These are phyloP conservation scores for Thinopyrum elongatum DNA, from an alignment of 176 grass and related monocot genomes.

Conservation along the genomic window DNA sequence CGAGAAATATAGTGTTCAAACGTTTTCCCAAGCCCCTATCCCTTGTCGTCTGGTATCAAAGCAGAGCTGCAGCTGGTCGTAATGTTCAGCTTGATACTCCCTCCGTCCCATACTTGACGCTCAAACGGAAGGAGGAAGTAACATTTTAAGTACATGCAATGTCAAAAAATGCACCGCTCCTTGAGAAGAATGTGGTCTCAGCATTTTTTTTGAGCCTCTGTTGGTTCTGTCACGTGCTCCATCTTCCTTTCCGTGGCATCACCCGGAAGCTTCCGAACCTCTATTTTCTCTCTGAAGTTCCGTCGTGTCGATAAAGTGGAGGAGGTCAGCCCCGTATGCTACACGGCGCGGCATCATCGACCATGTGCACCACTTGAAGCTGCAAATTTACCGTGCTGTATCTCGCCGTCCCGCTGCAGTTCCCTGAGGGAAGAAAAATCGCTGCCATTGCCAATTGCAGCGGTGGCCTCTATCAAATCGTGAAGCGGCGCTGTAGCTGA, in stretches of 20 bases:
- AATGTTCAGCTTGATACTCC: neutral
- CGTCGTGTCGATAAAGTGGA: neutral
- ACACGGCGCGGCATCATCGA: neutral
- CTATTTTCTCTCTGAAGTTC: neutral
- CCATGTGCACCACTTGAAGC: neutral
- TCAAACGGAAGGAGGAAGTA: too few relatives aligned
- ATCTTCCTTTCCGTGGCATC: neutral
- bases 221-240: too few relatives aligned
- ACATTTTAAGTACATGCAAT: neutral
- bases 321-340: neutral
- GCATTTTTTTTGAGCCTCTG: neutral
- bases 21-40: neutral
- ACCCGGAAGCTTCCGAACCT: neutral
- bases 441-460: neutral
- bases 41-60: neutral
- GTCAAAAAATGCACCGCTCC: neutral
- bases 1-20: constrained; percentile 47
- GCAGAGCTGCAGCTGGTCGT: neutral
- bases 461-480: neutral
- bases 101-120: too few relatives aligned
- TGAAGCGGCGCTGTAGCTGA: neutral
- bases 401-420: neutral
- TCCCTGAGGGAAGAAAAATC: neutral
- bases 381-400: neutral
- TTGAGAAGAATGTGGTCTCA: neutral